Conservation (phyloP, 2,329 filamentous ascomycete genomes). For the Fusarium sacchari region DNA sequence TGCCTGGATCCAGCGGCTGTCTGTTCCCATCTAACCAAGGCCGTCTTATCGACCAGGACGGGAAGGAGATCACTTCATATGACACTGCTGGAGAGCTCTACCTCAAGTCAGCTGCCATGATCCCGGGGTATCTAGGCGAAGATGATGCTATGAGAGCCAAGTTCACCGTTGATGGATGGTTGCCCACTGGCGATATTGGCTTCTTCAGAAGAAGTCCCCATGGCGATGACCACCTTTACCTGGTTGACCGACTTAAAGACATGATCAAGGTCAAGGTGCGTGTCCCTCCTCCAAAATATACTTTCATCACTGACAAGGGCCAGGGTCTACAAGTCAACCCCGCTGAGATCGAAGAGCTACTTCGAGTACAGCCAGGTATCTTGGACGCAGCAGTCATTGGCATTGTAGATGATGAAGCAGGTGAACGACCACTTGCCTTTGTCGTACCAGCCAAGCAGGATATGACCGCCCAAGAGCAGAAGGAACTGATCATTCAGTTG, state of each 20-base stretch:
- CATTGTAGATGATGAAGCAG: not conserved
- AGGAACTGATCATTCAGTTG: not conserved
- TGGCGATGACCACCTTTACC: not conserved
- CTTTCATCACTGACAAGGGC: too few species aligned
- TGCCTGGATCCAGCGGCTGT: not conserved
- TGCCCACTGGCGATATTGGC: not conserved
- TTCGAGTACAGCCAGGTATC: not conserved
- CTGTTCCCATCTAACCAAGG: not conserved
- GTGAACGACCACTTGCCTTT: not conserved
- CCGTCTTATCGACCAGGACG: not conserved
- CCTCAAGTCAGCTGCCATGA: not conserved
- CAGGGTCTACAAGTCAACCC: not conserved
- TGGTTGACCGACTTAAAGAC: not conserved
- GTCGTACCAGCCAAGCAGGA: not conserved
- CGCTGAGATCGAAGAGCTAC: not conserved
- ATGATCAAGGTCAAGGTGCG: constrained; percentile 3
- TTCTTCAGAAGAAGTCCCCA: not conserved
- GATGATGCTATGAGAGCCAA: not conserved
- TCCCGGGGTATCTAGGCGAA: not conserved
- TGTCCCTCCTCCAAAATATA: too few species aligned
- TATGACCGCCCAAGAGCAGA: not conserved
- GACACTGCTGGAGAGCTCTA: not conserved
- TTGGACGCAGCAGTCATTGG: not conserved
- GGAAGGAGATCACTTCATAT: accelerated
- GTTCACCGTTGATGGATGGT: not conserved